Percentiles rank a stretch among this genome's conserved stretches.
These are phyloP conservation scores for Leccinum pachyderme DNA, from an alignment of 1,284 basidiomycete species.

Conservation along the genomic window DNA sequence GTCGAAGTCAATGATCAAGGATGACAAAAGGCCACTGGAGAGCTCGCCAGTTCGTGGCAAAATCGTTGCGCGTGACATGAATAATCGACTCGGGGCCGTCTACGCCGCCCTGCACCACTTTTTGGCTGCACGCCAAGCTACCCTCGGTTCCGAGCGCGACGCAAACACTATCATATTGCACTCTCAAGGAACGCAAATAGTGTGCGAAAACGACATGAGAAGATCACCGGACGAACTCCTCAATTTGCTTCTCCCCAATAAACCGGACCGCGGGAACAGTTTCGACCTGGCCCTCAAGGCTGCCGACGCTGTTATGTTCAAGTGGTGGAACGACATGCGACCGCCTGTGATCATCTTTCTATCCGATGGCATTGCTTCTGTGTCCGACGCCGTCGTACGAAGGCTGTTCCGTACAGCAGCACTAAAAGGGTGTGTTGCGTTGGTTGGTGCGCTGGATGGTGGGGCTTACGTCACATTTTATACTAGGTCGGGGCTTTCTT, in stretches of 20 bases:
- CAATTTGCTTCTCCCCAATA: constrained; percentile 36
- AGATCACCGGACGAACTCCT: constrained; percentile 48
- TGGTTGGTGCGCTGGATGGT: background rate
- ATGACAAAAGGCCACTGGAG: constrained; percentile 42
- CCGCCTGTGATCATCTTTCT: constrained; percentile 58
- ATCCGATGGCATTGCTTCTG: constrained; percentile 49
- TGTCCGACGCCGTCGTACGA: constrained; percentile 37
- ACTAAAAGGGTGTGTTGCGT: constrained; percentile 41
- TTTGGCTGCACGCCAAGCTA: constrained; percentile 48
- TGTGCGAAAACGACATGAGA: constrained; percentile 45
- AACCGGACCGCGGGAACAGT: constrained; percentile 43
- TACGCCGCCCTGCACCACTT: constrained; percentile 51
- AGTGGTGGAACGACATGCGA: constrained; percentile 51
- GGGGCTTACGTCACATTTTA: background rate
- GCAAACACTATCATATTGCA: constrained; percentile 58
- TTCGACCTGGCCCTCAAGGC: constrained; percentile 44
- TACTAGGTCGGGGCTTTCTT: constrained; percentile 51
- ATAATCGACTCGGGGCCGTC: constrained; percentile 58
- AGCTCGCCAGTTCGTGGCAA: constrained; percentile 38
- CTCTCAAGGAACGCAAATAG: constrained; percentile 28
- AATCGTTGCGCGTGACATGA: constrained; percentile 3
- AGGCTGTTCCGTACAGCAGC: constrained; percentile 43
- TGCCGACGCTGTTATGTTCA: constrained; percentile 40
- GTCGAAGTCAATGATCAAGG: constrained; percentile 48
- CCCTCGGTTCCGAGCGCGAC: constrained; percentile 40